Conservation (phyloP, 225 moss, liverwort and hornwort species). For the Marchantia polymorpha region DNA sequence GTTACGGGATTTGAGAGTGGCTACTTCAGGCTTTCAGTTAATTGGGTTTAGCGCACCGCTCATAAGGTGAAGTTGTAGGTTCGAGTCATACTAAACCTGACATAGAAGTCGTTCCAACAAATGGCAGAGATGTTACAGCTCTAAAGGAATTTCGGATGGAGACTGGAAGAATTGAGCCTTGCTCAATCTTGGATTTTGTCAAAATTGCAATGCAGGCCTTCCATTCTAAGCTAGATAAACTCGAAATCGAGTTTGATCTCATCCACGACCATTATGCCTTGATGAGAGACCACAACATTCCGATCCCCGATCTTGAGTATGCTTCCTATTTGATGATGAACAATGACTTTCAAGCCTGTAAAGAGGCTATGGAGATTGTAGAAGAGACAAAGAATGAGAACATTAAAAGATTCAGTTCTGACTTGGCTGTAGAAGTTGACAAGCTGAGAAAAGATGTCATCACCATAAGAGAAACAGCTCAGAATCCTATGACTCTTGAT, state of each 20-base stretch:
- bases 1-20: neutral
- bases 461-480: constrained; percentile 55
- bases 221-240: constrained; percentile 39
- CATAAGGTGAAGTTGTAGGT: neutral
- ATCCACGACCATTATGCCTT: constrained; percentile 66
- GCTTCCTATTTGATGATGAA: constrained; percentile 71
- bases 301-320: constrained; percentile 62
- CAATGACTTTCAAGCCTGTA: constrained; percentile 50
- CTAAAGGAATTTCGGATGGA: neutral
- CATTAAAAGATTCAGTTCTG: constrained; percentile 63
- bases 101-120: neutral
- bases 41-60: neutral
- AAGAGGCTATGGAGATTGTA: constrained; percentile 72
- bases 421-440: constrained; percentile 60
- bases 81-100: neutral
- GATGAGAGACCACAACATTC: constrained; percentile 60
- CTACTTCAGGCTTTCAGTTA: neutral
- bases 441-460: constrained; percentile 65
- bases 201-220: constrained; percentile 39
- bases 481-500: constrained; percentile 69
- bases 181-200: neutral
- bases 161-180: neutral
- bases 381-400: constrained; percentile 67
- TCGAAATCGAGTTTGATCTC: constrained; percentile 56
- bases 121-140: neutral